Evolutionary conservation across 2,329 filamentous ascomycete species (phyloP).

Genomic region (Alternaria sp.): DNA sequence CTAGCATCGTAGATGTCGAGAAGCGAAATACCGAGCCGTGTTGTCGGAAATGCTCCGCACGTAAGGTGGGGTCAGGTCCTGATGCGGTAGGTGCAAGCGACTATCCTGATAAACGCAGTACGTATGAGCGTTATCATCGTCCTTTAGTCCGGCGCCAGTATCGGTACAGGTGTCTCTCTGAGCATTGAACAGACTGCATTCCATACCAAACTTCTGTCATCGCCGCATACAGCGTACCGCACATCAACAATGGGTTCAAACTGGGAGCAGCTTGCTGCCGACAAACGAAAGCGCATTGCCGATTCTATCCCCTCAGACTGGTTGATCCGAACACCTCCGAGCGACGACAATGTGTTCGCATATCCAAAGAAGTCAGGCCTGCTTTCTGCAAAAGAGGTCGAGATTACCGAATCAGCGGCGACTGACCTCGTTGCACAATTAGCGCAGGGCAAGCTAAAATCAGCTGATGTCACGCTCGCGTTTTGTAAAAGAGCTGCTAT

Average conservation of each 20-base stretch:
- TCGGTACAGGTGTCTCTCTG: not conserved
- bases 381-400: conserved; percentile 29
- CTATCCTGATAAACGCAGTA: not conserved
- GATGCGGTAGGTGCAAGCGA: not conserved
- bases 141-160: not conserved
- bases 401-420: conserved; percentile 33
- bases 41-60: not conserved
- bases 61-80: not conserved
- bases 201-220: not conserved
- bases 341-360: conserved; percentile 17
- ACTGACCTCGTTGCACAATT: conserved; percentile 26
- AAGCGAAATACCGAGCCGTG: not conserved
- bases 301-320: conserved; percentile 34
- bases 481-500: conserved; percentile 58
- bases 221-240: not conserved
- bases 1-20: not conserved
- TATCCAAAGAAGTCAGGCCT: conserved; percentile 26
- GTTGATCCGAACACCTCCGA: conserved; percentile 13
- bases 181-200: not conserved
- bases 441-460: conserved; percentile 18
- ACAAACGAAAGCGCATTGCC: conserved; percentile 24
- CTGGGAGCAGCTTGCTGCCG: conserved; percentile 28
- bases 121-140: not conserved
- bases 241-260: not conserved
- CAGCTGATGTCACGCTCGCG: conserved; percentile 54